phyloP scores from a whole-genome alignment of 2,329 filamentous ascomycete genomes.

The Paecilomyces formosus region DNA sequence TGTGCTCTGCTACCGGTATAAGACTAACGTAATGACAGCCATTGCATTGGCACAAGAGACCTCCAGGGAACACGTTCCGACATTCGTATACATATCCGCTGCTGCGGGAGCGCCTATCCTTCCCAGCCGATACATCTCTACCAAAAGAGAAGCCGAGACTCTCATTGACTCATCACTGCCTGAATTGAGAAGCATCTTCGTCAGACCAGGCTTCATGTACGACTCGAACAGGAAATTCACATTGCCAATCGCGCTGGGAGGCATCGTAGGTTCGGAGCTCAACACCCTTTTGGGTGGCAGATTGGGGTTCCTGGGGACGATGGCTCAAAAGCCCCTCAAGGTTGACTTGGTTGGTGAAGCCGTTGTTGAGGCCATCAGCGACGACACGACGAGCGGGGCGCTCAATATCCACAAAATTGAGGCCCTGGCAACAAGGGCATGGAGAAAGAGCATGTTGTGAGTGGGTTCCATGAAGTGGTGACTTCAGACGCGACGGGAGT shows the following conservation, averaged over 20 bases:
- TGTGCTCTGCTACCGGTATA: not conserved
- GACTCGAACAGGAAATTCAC: constrained; percentile 76
- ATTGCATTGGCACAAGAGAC: constrained; percentile 76
- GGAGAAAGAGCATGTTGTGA: constrained; percentile 86
- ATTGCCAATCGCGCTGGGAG: constrained; percentile 72
- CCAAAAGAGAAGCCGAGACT: constrained; percentile 84
- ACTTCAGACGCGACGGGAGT: not conserved
- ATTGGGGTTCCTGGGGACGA: constrained; percentile 72
- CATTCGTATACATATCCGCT: constrained; percentile 85
- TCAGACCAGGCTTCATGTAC: constrained; percentile 83
- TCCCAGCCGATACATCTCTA: constrained; percentile 77
- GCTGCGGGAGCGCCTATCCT: constrained; percentile 78
- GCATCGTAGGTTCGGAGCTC: constrained; percentile 65
- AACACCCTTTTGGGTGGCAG: constrained; percentile 71
- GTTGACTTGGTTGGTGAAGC: constrained; percentile 83
- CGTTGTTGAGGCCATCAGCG: constrained; percentile 75
- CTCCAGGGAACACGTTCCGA: constrained; percentile 52
- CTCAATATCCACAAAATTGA: constrained; percentile 77
- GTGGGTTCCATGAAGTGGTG: not conserved
- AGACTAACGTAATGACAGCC: constrained; percentile 44
- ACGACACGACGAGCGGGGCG: constrained; percentile 64
- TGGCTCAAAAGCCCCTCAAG: constrained; percentile 77
- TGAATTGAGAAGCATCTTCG: constrained; percentile 68
- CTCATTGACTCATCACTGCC: constrained; percentile 67
- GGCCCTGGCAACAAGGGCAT: constrained; percentile 68